Conservation (phyloP, 306 rosid species). For the Medicago ruthenica region DNA sequence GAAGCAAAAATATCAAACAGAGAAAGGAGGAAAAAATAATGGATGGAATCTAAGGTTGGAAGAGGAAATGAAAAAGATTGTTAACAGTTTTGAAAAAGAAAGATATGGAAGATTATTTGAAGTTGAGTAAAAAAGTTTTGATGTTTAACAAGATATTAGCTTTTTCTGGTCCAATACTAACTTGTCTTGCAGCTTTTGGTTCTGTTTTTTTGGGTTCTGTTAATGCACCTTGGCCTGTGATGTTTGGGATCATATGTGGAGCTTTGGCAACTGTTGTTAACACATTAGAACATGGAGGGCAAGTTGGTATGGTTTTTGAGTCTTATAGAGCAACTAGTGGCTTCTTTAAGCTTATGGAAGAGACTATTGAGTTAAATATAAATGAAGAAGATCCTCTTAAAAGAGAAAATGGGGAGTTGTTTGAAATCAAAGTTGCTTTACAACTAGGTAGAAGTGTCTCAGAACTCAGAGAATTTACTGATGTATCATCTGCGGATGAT, state of each 20-base stretch:
- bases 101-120: slow-evolving; percentile 62
- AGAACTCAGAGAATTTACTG: slow-evolving; percentile 62
- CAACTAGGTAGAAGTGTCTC: slow-evolving; percentile 68
- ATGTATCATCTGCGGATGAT: slow-evolving; percentile 32
- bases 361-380: slow-evolving; percentile 56
- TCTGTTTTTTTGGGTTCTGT: slow-evolving; percentile 49
- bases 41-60: slow-evolving; percentile 71
- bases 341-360: slow-evolving; percentile 72
- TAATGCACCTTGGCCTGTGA: slow-evolving; percentile 53
- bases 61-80: slow-evolving; percentile 65
- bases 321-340: slow-evolving; percentile 65
- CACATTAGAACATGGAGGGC: slow-evolving; percentile 79
- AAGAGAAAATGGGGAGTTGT: slow-evolving; percentile 73
- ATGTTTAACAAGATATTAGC: slow-evolving; percentile 60
- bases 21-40: slow-evolving; percentile 41
- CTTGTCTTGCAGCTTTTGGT: slow-evolving; percentile 67
- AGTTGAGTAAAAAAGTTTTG: slow-evolving; percentile 51
- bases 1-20: slow-evolving; percentile 16
- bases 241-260: slow-evolving; percentile 66
- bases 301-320: slow-evolving; percentile 88
- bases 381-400: slow-evolving; percentile 49
- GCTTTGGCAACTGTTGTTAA: slow-evolving; percentile 70
- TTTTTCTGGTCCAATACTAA: slow-evolving; percentile 67
- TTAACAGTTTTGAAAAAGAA: slow-evolving; percentile 49
- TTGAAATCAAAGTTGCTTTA: slow-evolving; percentile 71